Conservation (phyloP, 768 basidiomycete genomes). For the Lactarius sanguifluus region DNA sequence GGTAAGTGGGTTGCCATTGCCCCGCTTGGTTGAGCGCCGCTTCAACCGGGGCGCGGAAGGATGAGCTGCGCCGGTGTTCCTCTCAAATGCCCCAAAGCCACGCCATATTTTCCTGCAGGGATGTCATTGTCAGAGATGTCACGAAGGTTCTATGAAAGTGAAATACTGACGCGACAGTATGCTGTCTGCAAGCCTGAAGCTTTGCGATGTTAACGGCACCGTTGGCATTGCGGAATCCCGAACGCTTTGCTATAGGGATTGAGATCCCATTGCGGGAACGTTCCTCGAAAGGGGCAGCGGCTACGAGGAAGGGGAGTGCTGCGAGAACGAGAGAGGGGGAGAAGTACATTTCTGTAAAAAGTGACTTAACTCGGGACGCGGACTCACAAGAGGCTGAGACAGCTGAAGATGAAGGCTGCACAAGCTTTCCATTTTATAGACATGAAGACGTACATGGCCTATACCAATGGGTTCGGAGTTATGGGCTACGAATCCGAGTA, state of each 20-base stretch:
- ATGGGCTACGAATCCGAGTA: neutral
- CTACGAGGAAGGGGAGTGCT: neutral
- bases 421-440: neutral
- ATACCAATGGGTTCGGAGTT: neutral
- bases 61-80: conserved; percentile 26
- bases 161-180: conserved; percentile 10
- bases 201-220: conserved; percentile 22
- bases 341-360: conserved; percentile 20
- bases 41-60: conserved; percentile 4
- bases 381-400: neutral
- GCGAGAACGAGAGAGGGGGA: neutral
- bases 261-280: neutral
- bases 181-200: conserved; percentile 10
- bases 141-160: no score
- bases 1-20: conserved; percentile 13
- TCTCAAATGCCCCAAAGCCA: conserved; percentile 21
- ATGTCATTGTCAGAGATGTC: neutral
- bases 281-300: neutral
- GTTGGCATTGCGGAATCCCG: conserved; percentile 13
- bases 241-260: neutral
- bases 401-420: conserved; percentile 1
- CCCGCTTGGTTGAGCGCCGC: neutral
- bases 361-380: neutral
- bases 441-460: neutral
- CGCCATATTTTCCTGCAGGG: conserved; percentile 21